Evolutionary conservation across 2,329 filamentous ascomycete genomes (phyloP), one percentile per base, ranked within the genome.

Genomic region (Biscogniauxia sp.): DNA sequence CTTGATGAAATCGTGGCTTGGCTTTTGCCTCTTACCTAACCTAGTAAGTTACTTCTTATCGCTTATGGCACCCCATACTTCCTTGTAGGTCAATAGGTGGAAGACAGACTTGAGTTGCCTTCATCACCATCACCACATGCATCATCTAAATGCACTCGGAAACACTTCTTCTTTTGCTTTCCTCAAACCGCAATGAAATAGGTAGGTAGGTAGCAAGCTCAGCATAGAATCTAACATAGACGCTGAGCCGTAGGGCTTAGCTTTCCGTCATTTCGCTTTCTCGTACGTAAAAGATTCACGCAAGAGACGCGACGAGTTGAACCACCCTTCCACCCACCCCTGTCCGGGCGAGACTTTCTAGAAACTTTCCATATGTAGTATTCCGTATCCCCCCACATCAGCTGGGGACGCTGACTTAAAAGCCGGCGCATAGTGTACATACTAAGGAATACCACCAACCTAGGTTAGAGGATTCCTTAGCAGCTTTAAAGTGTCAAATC

Each of bases 251-350:
- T 51, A 51, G 50, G 50, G 50, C 50, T 51, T 20, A 51, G 50
- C 50, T 51, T 11, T 26, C 57, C 51, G 55, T 41, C 4, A 26
- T 54, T 9, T 26, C 23, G 17, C 20, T 54, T 32, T 28, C 52
- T 32, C 8, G 52, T 54, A 54, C 52, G 52, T 54, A 54, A 54
- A 54, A 54, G 52, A 51, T 51, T 54, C n/a, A 32, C 52, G 23
- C 52, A 54, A 32, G 25, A 32, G 9, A 32, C 52, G n/a, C 52
- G 26, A 54, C 20, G 9, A 52, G 51, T 23, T 51, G 49, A n/a
- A 54, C n/a, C 23, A 2, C 28, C 28, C n/a, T 20, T 7, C 28
- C 28, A 1, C 7, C 7, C 28, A 2, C 28, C 28, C 52, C 15
- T 54, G 52, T 26, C 25, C 17, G 17, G n/a, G 52, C 11, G 25